Evolutionary conservation across 208 protist species (phyloP), one percentile per base, ranked within the genome.

Genomic region (Leishmania amazonensis): DNA sequence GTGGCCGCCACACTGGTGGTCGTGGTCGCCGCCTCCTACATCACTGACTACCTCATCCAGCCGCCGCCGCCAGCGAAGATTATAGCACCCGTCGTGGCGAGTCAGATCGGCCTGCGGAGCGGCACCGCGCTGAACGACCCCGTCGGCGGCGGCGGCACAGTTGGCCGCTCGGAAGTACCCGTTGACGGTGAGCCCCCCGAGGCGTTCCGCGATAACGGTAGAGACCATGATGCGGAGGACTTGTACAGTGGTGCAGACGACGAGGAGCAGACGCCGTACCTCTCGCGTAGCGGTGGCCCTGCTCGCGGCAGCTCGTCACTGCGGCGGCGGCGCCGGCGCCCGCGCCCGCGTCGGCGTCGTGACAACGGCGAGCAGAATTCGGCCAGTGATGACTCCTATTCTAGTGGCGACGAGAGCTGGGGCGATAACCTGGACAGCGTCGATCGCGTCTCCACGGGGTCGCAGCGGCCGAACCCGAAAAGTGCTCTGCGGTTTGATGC

Each of bases 21-120:
- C 9, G 83, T 86, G 3, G 65, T 94, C 47, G 57, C 80, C 4
- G 82, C 71, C 19, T 87, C 87, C 78, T 91, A 87, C 67, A 38
- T 91, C 21, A 81, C 84, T 19, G 90, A 95, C 78, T 93, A 92
- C 83, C 72, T 93, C 49, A 86, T 94, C n/a, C 89, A 91, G 67
- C 91, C 89, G 3, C 79, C 89, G 9, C 88, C 87, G 11, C 89
- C 89, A 7, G 80, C 79, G 11, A 87, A 93, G 73, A 83, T 75
- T 24, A 47, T 90, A 11, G 86, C 80, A 31, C 86, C 89, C 4
- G 73, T 84, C 45, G 49, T 57, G 51, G 74, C 60, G 17, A 47
- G 78, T n/a, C 49, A 65, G 21, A 71, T 57, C 17, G 79, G 65
- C 28, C 47, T 79, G 51, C 81, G 81, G 13, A 70, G 58, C 28